These are phyloP conservation scores for Solanum paucissectum DNA, from an alignment of 257 asterid species.

Conservation along the genomic window DNA sequence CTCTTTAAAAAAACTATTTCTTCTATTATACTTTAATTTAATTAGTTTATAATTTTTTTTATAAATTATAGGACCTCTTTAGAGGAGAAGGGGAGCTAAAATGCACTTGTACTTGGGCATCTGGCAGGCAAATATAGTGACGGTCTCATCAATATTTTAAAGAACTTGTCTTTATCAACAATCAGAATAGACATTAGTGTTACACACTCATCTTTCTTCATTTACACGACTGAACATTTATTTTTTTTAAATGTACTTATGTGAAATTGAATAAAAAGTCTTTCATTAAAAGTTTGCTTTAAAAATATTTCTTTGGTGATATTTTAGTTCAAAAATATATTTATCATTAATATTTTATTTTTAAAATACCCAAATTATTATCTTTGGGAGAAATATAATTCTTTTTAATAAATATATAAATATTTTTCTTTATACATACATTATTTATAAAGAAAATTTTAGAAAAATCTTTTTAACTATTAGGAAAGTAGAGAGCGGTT, in stretches of 20 bases:
- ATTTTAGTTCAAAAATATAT: too few species aligned
- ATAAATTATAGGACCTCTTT: too few species aligned
- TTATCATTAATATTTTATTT: neutral
- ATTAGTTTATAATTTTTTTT: too few species aligned
- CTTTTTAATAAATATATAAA: too few species aligned
- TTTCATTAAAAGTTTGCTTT: neutral
- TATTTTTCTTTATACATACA: neutral
- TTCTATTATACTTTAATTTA: too few species aligned
- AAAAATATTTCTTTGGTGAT: neutral
- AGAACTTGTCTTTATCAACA: neutral
- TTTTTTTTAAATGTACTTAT: neutral
- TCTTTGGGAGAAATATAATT: neutral
- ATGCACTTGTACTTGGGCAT: neutral
- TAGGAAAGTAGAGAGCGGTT: neutral
- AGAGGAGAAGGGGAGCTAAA: neutral
- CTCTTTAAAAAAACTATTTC: too few species aligned
- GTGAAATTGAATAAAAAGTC: too few species aligned
- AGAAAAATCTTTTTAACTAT: neutral
- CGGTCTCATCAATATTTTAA: neutral
- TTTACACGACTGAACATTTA: neutral
- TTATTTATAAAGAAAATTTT: neutral
- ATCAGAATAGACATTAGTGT: neutral
- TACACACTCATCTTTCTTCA: neutral
- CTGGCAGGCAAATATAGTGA: neutral
- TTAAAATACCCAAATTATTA: neutral